These are phyloP conservation scores for Cetradonia linearis DNA, from an alignment of 495 filamentous ascomycete species.

Conservation along the genomic window DNA sequence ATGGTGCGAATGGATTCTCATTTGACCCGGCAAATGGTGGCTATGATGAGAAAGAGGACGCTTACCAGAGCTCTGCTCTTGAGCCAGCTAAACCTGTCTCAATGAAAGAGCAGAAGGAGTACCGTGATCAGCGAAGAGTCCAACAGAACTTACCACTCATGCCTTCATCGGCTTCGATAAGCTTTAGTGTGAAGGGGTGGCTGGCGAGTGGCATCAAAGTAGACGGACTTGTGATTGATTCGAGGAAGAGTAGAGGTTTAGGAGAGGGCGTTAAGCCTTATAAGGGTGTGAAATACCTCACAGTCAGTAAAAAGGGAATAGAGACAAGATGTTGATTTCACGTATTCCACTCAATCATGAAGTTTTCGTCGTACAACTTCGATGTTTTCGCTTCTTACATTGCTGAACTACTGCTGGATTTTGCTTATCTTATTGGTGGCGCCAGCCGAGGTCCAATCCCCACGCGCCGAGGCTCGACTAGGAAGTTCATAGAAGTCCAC, in stretches of 20 bases:
- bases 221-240: slow-evolving; percentile 75
- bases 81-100: slow-evolving; percentile 17
- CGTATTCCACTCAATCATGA: neutral
- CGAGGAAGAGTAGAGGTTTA: slow-evolving; percentile 74
- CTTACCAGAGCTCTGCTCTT: slow-evolving; percentile 20
- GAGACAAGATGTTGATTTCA: slow-evolving; percentile 56
- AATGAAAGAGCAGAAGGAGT: slow-evolving; percentile 24
- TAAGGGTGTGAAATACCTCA: slow-evolving; percentile 97
- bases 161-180: slow-evolving; percentile 78
- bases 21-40: slow-evolving; percentile 41
- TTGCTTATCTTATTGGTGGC: slow-evolving; percentile 1
- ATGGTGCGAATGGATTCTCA: slow-evolving; percentile 37
- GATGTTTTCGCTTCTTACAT: neutral
- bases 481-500: neutral
- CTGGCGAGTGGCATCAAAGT: slow-evolving; percentile 88
- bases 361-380: neutral
- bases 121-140: slow-evolving; percentile 42
- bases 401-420: neutral
- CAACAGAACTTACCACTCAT: slow-evolving; percentile 75
- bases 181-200: slow-evolving; percentile 91
- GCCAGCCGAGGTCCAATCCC: neutral
- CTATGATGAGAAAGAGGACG: slow-evolving; percentile 39
- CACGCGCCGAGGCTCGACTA: neutral
- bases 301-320: slow-evolving; percentile 74
- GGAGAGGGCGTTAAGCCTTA: slow-evolving; percentile 87